phyloP scores from a whole-genome alignment of 2,329 filamentous ascomycete species.

The Colletotrichum siamense region DNA sequence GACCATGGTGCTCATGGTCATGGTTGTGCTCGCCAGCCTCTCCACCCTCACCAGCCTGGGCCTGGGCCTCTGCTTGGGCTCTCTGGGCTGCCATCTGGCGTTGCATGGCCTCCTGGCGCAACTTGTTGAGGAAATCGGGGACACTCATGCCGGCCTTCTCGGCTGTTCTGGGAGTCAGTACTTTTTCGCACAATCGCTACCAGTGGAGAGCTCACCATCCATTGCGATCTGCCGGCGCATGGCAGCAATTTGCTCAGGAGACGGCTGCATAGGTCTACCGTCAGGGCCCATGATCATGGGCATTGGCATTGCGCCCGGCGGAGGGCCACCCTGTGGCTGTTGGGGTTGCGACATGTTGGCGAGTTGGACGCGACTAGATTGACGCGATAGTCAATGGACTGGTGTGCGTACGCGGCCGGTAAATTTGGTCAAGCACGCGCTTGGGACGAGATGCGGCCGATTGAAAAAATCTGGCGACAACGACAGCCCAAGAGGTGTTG shows the following conservation, averaged over 20 bases:
- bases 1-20: constrained; percentile 22
- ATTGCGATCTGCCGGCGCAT: constrained; percentile 84
- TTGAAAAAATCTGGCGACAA: not conserved
- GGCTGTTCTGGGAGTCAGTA: constrained; percentile 48
- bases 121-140: constrained; percentile 79
- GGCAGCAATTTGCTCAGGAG: constrained; percentile 82
- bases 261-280: constrained; percentile 35
- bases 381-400: not conserved
- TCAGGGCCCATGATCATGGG: constrained; percentile 37
- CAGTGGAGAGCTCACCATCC: constrained; percentile 48
- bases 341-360: constrained; percentile 9
- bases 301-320: constrained; percentile 27
- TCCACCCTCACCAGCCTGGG: not conserved
- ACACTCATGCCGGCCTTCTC: constrained; percentile 84
- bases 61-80: constrained; percentile 25
- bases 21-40: constrained; percentile 28
- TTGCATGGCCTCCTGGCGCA: constrained; percentile 61
- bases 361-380: not conserved
- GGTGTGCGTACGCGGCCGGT: not conserved
- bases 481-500: not conserved
- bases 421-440: not conserved
- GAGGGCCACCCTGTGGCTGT: not conserved
- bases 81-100: constrained; percentile 46
- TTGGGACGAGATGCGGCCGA: not conserved
- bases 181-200: not conserved